A percentile compares a stretch with the other conserved stretches of the same genome.
phyloP scores from a whole-genome alignment of 257 asterid genomes.

The Linderniella brevidens region DNA sequence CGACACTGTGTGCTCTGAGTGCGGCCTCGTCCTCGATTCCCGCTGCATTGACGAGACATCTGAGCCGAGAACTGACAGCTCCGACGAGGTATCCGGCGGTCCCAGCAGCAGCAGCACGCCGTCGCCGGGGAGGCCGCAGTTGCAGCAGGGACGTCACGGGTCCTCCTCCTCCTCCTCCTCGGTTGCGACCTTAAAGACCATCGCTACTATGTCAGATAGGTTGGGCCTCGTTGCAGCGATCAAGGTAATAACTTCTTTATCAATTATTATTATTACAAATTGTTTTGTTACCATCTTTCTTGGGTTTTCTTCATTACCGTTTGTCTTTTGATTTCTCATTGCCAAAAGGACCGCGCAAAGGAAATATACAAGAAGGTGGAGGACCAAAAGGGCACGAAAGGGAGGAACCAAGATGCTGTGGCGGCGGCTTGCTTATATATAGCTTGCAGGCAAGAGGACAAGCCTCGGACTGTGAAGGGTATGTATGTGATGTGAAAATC shows the following conservation, averaged over 20 bases:
- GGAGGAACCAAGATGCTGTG: slow-evolving; percentile 65
- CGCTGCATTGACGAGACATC: too few species aligned
- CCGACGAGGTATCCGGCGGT: too few species aligned
- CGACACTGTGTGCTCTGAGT: too few species aligned
- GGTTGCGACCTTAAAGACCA: too few species aligned
- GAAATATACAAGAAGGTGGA: slow-evolving; percentile 72
- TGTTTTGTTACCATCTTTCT: neutral
- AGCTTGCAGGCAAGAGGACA: slow-evolving; percentile 68
- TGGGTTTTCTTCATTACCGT: neutral
- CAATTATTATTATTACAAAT: slow-evolving; percentile 6
- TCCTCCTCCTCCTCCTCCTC: too few species aligned
- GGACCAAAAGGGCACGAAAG: slow-evolving; percentile 60
- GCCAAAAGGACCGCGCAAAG: slow-evolving; percentile 53
- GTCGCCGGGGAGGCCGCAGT: too few species aligned
- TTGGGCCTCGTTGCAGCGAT: slow-evolving; percentile 68
- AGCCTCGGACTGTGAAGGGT: slow-evolving; percentile 77
- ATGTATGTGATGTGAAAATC: slow-evolving; percentile 12
- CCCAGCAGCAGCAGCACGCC: too few species aligned
- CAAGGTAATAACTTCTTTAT: slow-evolving; percentile 27
- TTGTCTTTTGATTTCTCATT: slow-evolving; percentile 1
- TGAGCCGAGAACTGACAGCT: too few species aligned
- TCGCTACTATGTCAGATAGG: slow-evolving; percentile 4
- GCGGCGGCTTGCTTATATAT: slow-evolving; percentile 69
- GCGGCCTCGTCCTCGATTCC: too few species aligned
- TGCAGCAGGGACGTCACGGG: too few species aligned